Evolutionary conservation across 768 basidiomycete genomes (phyloP), one percentile per base, ranked within the genome.

Genomic region (Mycena polygramma): DNA sequence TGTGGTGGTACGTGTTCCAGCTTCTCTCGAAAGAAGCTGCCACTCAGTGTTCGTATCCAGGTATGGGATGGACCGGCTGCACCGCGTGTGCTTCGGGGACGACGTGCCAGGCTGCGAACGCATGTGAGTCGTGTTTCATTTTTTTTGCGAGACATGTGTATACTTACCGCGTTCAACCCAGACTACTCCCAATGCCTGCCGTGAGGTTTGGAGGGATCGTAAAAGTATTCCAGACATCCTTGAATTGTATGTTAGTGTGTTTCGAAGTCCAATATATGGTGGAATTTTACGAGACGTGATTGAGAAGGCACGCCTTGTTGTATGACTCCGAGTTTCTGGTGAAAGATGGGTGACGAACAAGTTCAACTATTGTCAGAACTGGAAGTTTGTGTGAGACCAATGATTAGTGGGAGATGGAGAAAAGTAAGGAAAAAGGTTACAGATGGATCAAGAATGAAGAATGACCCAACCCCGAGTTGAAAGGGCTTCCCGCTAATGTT

Each of bases 31-130:
- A 8, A n/a, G 46, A 41, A 10, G 41, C 41, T n/a, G 15, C 46
- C 3, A n/a, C 46, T 48, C 20, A 48, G 1, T 20, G 46, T 19
- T 48, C 19, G 8, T 8, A 48, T 48, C 15, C 19, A 48, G 46
- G 46, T 48, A 48, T 48, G 8, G n/a, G 48, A 9, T 65, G 64
- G 64, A 57, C 64, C 2, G 64, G 64, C 24, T 65, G 64, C 64
- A 49, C 30, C 4, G 4, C 6, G 7, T 65, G 64, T 22, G 64
- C 30, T 6, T 35, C 64, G 9, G 55, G 64, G 6, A 57, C 64
- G 4, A 65, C 64, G 7, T 65, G 64, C 46, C 55, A 57, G 24
- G 46, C 36, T 19, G 14, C 49, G 14, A 65, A 65, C 54, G 17
- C 64, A 20, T 65, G 64, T 65, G 19, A 57, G 64, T 57, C 11